Evolutionary conservation across 2,329 filamentous ascomycete species (phyloP), one percentile per base, ranked within the genome.

Genomic region (Epichloe amarillans): DNA sequence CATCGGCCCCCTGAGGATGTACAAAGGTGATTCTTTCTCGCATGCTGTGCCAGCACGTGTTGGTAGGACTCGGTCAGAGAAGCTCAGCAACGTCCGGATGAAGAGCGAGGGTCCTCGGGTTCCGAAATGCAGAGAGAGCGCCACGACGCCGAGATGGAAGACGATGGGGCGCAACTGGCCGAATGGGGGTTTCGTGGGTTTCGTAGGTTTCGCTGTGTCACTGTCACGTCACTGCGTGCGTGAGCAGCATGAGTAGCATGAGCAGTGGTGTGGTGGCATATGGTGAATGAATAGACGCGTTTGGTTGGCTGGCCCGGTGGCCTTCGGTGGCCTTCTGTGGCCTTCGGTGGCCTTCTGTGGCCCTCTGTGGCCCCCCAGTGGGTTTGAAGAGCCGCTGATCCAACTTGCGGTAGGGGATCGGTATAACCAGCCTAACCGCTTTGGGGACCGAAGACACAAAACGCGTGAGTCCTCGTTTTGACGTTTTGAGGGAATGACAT

Each of bases 11-110:
- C n/a, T 76, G 72, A 21, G 77, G 74, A 57, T 85, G 82, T 49
- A 94, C 71, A 56, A 88, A 93, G 1, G 90, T 95, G 59, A 88
- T 81, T 67, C 87, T 75, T 67, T 88, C 80, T 59, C 84, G 82
- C 86, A 91, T 89, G 39, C 49, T 69, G 52, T 14, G 17, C 37
- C 19, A 19, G 35, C 41, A 39, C 35, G 50, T 40, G 33, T 50
- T 40, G 26, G 36, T 38, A 10, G 7, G 43, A 19, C n/a, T 15
- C 30, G 48, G 33, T 33, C 26, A n/a, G 26, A 38, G 33, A 42
- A 42, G 19, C 30, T 30, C 10, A 30, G 30, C 30, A 30, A 30
- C 8, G 30, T 30, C 30, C 2, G 40, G n/a, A 23, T 23, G 40
- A 42, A 14, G 17, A 42, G 23, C 17, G 11, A n/a, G 41, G 17